Evolutionary conservation across 2,329 filamentous ascomycete species (phyloP), one percentile per base, ranked within the genome.

Genomic region (Dendrostoma leiphaemia): DNA sequence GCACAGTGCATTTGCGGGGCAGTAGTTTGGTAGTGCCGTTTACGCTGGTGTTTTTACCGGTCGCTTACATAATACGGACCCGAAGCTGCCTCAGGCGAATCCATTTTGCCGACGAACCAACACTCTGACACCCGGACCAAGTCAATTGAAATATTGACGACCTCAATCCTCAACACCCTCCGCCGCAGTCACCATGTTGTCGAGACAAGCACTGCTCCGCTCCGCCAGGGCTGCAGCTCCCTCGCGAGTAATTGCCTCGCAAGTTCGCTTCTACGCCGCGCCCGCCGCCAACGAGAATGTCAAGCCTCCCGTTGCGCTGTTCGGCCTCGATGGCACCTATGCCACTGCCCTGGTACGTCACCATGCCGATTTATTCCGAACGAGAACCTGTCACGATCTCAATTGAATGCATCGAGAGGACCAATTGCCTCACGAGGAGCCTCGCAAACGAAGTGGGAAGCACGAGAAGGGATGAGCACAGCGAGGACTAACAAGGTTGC

Each of bases 311-410:
- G 81, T 97, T 71, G 84, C 92, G 67, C 84, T 99, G 70, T 99
- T 91, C 77, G 94, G 94, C 67, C 80, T 99, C 71, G 94, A 97
- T 77, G 94, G 94, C 76, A 97, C 93, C 72, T 99, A 99, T 80
- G 94, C 94, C 73, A 91, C 88, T 79, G 94, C 94, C 80, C 83
- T 99, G 86, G 94, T 99, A 93, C 74, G 90, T 63, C 56, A 55
- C 55, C 40, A 26, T 44, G 52, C 51, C 54, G 38, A 51, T 19
- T 49, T 34, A 31, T 50, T 31, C 41, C 52, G 38, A 38, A 43
- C 52, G 17, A 28, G 34, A 48, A 59, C 59, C 56, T 61, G 6
- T 19, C 29, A 26, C 13, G 28, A 12, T 2, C 15, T 23, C 28
- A 17, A 34, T 26, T 24, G 41, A n/a, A 19, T 21, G 5, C n/a